phyloP scores from a whole-genome alignment of 148 eudicot genomes.

The Gaultheria prostrata region DNA sequence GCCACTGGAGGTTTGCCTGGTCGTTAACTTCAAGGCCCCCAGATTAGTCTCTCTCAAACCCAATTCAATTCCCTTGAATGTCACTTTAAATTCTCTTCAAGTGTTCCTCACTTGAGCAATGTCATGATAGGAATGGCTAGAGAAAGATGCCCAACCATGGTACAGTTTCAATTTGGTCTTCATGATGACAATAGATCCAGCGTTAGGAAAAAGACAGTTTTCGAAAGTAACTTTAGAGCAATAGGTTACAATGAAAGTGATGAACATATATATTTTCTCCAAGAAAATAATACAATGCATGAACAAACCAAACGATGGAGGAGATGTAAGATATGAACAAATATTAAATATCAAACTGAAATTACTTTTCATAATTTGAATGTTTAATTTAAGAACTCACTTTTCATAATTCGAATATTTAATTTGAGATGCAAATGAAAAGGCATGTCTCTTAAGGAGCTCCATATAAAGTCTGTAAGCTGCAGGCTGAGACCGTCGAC shows the following conservation, averaged over 20 bases:
- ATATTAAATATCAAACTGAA: constrained; percentile 14
- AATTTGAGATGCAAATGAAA: constrained; percentile 54
- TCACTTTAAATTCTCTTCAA: background rate
- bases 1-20: background rate
- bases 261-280: background rate
- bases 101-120: background rate
- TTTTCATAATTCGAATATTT: constrained; percentile 51
- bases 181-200: background rate
- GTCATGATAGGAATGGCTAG: background rate
- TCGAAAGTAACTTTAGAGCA: background rate
- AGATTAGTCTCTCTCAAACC: background rate
- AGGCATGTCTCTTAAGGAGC: constrained; percentile 74
- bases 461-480: constrained; percentile 89
- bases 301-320: background rate
- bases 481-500: constrained; percentile 58
- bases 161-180: background rate
- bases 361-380: constrained; percentile 59
- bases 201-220: background rate
- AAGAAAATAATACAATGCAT: background rate
- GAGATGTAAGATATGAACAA: background rate
- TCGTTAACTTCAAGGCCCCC: background rate
- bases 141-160: background rate
- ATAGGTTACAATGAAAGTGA: background rate
- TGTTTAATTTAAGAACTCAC: constrained; percentile 55
- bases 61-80: background rate